A percentile compares a stretch with the other conserved stretches of the same genome.
Conservation (phyloP, 2,329 filamentous ascomycete species). For the Cladophialophora psammophila region DNA sequence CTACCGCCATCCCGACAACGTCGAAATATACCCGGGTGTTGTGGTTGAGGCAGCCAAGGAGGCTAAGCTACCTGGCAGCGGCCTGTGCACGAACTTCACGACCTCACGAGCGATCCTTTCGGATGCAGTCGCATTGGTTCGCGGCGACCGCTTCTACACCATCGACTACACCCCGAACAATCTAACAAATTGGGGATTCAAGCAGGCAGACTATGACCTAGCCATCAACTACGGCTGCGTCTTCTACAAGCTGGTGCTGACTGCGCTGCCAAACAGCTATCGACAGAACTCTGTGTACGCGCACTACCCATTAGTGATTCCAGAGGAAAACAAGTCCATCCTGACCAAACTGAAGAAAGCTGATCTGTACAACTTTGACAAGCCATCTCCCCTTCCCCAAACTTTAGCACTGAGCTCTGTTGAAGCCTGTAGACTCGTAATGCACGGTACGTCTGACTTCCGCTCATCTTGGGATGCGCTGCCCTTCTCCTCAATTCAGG, state of each 20-base stretch:
- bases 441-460: constrained; percentile 12
- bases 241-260: constrained; percentile 59
- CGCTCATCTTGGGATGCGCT: constrained; percentile 18
- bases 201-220: constrained; percentile 51
- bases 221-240: constrained; percentile 58
- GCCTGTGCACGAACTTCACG: constrained; percentile 58
- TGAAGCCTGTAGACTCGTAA: constrained; percentile 50
- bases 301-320: constrained; percentile 59
- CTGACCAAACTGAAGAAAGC: constrained; percentile 50
- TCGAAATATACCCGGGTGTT: constrained; percentile 66
- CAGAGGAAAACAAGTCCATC: constrained; percentile 55
- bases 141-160: constrained; percentile 56
- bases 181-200: constrained; percentile 55
- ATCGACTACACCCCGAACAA: constrained; percentile 52
- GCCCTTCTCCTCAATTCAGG: constrained; percentile 6
- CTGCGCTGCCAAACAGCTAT: constrained; percentile 58
- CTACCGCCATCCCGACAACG: constrained; percentile 60
- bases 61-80: constrained; percentile 56
- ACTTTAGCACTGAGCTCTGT: constrained; percentile 53
- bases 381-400: constrained; percentile 42
- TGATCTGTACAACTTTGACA: constrained; percentile 51
- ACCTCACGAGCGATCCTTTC: constrained; percentile 53
- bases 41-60: constrained; percentile 65
- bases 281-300: constrained; percentile 57
- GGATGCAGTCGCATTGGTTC: constrained; percentile 55